These are phyloP conservation scores for Kluyveromyces starmeri DNA, from an alignment of 805 yeast species.

Conservation along the genomic window DNA sequence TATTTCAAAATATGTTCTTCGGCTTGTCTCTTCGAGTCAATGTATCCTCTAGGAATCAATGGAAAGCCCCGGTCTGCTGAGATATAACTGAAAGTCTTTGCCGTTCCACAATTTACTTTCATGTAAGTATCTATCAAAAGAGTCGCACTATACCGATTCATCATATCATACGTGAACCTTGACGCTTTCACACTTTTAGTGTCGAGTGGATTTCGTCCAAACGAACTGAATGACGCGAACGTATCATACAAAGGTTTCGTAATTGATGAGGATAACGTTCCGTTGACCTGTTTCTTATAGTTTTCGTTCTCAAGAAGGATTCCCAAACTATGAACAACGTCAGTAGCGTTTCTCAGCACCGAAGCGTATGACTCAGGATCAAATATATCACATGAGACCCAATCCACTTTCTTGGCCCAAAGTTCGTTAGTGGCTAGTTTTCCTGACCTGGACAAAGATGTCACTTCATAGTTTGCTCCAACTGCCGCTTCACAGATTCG, in stretches of 20 bases:
- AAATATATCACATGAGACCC: slow-evolving; percentile 64
- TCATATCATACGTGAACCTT: slow-evolving; percentile 43
- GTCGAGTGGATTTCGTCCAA: slow-evolving; percentile 51
- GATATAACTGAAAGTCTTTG: slow-evolving; percentile 53
- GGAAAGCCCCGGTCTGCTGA: slow-evolving; percentile 75
- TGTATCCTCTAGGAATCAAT: slow-evolving; percentile 59
- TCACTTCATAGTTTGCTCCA: slow-evolving; percentile 52
- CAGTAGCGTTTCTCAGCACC: slow-evolving; percentile 40
- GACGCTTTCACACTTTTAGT: slow-evolving; percentile 30
- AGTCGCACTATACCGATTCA: slow-evolving; percentile 64
- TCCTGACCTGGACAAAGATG: slow-evolving; percentile 63
- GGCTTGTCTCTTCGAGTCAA: slow-evolving; percentile 68
- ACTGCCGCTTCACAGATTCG: slow-evolving; percentile 64
- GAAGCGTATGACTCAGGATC: slow-evolving; percentile 48
- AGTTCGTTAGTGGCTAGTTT: slow-evolving; percentile 23
- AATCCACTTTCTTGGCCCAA: slow-evolving; percentile 53
- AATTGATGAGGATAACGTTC: slow-evolving; percentile 1
- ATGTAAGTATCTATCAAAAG: slow-evolving; percentile 49
- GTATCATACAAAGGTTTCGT: too few species aligned
- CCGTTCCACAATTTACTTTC: slow-evolving; percentile 17
- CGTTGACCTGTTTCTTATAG: slow-evolving; percentile 42
- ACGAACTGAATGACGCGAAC: slow-evolving; percentile 20
- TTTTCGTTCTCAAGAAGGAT: slow-evolving; percentile 57
- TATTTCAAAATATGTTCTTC: slow-evolving; percentile 46
- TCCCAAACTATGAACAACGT: slow-evolving; percentile 82